Evolutionary conservation across 306 rosid genomes (phyloP).

Genomic region (Trifolium pratense): DNA sequence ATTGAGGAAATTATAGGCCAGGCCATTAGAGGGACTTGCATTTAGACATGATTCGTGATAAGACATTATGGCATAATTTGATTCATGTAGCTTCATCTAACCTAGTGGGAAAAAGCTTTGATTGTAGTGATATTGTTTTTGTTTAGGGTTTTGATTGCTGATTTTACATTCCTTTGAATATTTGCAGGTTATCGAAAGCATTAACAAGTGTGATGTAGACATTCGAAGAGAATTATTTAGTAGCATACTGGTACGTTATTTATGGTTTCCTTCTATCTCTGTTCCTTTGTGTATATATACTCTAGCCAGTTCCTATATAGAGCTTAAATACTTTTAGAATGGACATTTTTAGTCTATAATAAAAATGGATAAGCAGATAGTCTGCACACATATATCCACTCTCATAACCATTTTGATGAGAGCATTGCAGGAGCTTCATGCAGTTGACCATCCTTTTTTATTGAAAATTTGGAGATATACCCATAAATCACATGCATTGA

Average conservation of each 20-base stretch:
- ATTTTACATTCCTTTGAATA: constrained; percentile 31
- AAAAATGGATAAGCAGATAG: background rate
- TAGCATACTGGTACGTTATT: constrained; percentile 81
- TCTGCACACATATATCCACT: background rate
- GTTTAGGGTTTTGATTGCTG: constrained; percentile 24
- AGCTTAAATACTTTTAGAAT: constrained; percentile 20
- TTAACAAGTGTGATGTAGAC: constrained; percentile 95
- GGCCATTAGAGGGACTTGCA: background rate
- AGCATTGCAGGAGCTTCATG: background rate
- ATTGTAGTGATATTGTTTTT: constrained; percentile 21
- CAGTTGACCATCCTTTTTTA: background rate
- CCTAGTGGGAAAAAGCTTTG: background rate
- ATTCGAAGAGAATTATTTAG: constrained; percentile 95
- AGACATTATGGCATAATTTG: background rate
- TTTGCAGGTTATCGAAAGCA: constrained; percentile 92
- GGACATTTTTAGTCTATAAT: constrained; percentile 4
- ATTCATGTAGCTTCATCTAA: background rate
- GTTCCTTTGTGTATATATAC: background rate
- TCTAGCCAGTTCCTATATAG: constrained; percentile 27
- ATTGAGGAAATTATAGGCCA: background rate
- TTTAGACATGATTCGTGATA: constrained; percentile 1
- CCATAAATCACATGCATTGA: background rate
- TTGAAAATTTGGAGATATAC: constrained; percentile 8
- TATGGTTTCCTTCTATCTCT: constrained; percentile 18
- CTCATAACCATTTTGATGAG: constrained; percentile 14